Base-by-base conservation (phyloP, 2,329 filamentous ascomycete genomes). In the Cladophialophora yegresii region DNA sequence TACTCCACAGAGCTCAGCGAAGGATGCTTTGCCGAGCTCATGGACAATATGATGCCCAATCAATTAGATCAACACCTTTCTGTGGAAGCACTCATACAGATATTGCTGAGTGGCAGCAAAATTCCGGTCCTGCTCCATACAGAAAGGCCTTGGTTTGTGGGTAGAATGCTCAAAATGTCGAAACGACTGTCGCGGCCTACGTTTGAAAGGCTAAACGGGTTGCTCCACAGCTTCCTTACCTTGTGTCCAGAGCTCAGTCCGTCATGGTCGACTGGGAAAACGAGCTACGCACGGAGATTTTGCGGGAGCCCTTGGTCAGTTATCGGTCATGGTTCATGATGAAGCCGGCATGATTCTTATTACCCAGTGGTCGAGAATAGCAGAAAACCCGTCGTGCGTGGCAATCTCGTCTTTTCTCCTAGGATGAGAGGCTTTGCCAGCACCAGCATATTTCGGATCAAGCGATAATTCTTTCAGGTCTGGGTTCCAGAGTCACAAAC, bases 91-190 rank as follows among this genome's bases (percentile, higher is more conserved):
- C 69, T 77, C 1, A 69, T 78, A 9, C 77, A 78, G 63, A 77
- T 77, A 13, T 69, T 79, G 23, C 69, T 79, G 0, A 71, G 72
- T 58, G 77, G 73, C 58, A 75, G 77, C 10, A 73, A 77, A 9
- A 60, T 65, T 45, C 62, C 65, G 70, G 73, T 16, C 64, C 64
- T 64, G 62, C 57, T 56, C 13, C 60, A 69, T 50, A 65, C 62
- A 8, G 71, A 72, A 22, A 71, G 77, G 20, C 77, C 76, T 1
- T 78, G 77, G 77, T 77, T 78, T 58, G 74, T 73, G 1, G 75
- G 75, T 1, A 73, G 76, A 7, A 77, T 78, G 75, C 62, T 78
- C 53, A 78, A 78, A 58, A 71, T 78, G 49, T 75, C 75, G 3
- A 78, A 77, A 58, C 73, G 77, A 16, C 57, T 79, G 20, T 70